Evolutionary conservation across 495 filamentous ascomycete species (phyloP).

Genomic region (Amorphotheca resinae): DNA sequence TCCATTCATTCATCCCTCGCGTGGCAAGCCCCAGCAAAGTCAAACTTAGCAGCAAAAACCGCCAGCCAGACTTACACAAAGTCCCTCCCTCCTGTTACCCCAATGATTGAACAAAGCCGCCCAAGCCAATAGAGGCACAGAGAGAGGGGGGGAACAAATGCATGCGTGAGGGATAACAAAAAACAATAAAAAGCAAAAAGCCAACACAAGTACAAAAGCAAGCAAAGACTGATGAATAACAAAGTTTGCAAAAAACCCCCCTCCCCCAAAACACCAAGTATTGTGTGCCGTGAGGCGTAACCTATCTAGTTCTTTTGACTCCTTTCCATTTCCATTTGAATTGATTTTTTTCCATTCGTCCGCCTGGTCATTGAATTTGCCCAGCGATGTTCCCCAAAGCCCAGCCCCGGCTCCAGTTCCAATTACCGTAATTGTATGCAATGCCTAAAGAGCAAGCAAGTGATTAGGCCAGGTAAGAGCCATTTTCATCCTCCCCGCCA

Average conservation of each 20-base stretch:
- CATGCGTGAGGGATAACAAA: too few species aligned
- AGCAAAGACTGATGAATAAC: too few species aligned
- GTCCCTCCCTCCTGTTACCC: too few species aligned
- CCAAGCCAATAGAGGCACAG: too few species aligned
- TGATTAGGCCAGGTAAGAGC: neutral
- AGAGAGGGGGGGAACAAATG: too few species aligned
- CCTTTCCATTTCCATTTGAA: neutral
- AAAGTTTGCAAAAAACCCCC: neutral
- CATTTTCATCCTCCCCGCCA: neutral
- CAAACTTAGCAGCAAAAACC: too few species aligned
- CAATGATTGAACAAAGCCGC: too few species aligned
- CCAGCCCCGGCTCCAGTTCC: neutral
- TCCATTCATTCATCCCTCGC: too few species aligned
- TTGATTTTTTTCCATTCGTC: neutral
- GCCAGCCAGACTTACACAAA: too few species aligned
- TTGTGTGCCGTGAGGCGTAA: neutral
- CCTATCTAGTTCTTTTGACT: slow-evolving; percentile 3
- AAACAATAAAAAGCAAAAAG: neutral
- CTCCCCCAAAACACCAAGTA: neutral
- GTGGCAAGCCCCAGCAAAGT: too few species aligned
- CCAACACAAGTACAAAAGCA: too few species aligned
- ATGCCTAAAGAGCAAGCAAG: neutral
- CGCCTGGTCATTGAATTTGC: neutral
- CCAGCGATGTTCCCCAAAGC: neutral
- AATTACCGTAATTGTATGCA: neutral